These are phyloP conservation scores for Gentiana dahurica DNA, from an alignment of 257 asterid species.

Conservation along the genomic window DNA sequence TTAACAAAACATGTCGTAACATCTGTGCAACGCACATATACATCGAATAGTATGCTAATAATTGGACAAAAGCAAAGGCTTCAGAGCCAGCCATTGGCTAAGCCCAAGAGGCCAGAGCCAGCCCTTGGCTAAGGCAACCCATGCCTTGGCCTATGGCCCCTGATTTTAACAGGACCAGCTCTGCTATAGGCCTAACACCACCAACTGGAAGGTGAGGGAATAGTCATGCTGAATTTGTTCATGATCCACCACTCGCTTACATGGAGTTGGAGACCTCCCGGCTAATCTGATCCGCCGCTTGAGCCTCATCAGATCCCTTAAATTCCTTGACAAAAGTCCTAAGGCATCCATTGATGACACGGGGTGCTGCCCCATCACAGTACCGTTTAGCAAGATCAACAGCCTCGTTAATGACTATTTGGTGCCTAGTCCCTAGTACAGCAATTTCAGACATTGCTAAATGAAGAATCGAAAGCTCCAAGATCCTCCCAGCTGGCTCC, in stretches of 20 bases:
- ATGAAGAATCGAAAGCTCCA: conserved; percentile 86
- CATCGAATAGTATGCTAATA: no score
- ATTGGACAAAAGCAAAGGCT: no score
- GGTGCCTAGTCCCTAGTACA: conserved; percentile 80
- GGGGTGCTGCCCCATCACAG: conserved; percentile 98
- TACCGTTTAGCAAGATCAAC: conserved; percentile 95
- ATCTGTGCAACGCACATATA: no score
- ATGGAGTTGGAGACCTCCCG: neutral
- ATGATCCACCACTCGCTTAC: neutral
- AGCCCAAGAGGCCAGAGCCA: neutral
- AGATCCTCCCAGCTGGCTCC: conserved; percentile 74
- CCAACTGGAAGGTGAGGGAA: neutral
- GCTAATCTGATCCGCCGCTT: neutral
- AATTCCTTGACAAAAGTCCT: conserved; percentile 50
- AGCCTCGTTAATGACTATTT: conserved; percentile 94
- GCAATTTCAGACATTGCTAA: conserved; percentile 89
- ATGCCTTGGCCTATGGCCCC: no score
- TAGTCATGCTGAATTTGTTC: no score
- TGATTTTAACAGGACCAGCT: no score
- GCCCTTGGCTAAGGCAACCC: neutral
- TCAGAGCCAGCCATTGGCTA: no score
- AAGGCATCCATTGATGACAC: conserved; percentile 78
- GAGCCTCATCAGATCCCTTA: conserved; percentile 14
- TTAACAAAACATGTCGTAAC: no score
- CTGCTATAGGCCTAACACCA: neutral